Conservation (phyloP, 192 early-diverging fungal species). For the Martensiomyces pterosporus region DNA sequence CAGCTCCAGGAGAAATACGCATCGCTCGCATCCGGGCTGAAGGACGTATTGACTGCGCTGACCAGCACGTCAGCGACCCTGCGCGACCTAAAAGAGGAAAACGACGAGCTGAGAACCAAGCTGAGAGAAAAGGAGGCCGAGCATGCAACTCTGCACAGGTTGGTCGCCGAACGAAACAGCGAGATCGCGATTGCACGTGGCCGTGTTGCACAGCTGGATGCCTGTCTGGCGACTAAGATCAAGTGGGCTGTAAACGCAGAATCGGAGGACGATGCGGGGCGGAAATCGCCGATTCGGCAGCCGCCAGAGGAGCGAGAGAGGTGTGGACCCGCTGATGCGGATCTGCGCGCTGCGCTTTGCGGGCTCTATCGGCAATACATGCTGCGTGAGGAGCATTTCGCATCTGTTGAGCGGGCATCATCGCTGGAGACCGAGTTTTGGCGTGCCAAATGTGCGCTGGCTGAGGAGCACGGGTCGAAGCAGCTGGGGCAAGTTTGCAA, state of each 20-base stretch:
- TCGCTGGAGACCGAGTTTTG: slow-evolving; percentile 10
- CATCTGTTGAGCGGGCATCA: background rate
- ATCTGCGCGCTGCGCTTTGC: background rate
- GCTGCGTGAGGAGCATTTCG: slow-evolving; percentile 16
- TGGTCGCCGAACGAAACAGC: background rate
- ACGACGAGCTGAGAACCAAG: slow-evolving; percentile 3
- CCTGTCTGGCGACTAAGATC: slow-evolving; percentile 1
- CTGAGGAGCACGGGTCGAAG: background rate
- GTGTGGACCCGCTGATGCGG: too few relatives aligned
- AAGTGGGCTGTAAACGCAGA: too few relatives aligned
- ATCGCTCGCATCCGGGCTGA: too few relatives aligned
- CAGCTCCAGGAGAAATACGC: too few relatives aligned
- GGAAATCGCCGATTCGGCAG: too few relatives aligned
- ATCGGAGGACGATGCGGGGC: too few relatives aligned
- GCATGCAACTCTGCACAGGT: background rate
- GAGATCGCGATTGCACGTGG: slow-evolving; percentile 12
- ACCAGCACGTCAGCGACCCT: too few relatives aligned
- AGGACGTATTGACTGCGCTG: too few relatives aligned
- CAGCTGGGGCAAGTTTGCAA: background rate
- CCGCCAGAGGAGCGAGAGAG: too few relatives aligned
- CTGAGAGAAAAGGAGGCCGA: slow-evolving; percentile 6
- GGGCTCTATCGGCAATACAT: slow-evolving; percentile 11
- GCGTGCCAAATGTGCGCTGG: slow-evolving; percentile 6
- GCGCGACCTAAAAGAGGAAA: slow-evolving; percentile 5
- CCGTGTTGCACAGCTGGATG: slow-evolving; percentile 12